phyloP scores from a whole-genome alignment of 345 rosid species.

The Boechera divaricarpa region DNA sequence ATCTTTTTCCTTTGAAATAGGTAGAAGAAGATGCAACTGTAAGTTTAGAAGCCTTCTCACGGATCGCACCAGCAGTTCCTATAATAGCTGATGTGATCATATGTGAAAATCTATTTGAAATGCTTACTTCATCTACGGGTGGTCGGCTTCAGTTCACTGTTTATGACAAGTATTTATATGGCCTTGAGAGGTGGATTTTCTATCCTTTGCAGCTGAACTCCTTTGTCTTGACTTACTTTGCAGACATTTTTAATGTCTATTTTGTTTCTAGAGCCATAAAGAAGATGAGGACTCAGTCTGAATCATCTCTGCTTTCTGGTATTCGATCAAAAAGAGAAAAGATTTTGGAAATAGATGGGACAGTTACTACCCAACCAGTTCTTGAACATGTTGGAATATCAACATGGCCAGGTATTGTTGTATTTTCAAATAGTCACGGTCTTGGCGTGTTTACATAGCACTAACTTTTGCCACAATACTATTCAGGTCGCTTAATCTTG shows the following conservation, averaged over 20 bases:
- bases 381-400: slow-evolving; percentile 97
- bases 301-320: slow-evolving; percentile 78
- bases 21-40: slow-evolving; percentile 78
- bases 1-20: slow-evolving; percentile 46
- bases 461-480: slow-evolving; percentile 30
- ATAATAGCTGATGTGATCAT: slow-evolving; percentile 79
- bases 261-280: slow-evolving; percentile 69
- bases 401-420: slow-evolving; percentile 84
- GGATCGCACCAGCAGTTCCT: slow-evolving; percentile 91
- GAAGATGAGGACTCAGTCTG: slow-evolving; percentile 84
- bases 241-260: neutral
- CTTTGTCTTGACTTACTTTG: slow-evolving; percentile 4
- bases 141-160: slow-evolving; percentile 76
- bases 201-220: slow-evolving; percentile 16
- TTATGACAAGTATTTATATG: slow-evolving; percentile 80
- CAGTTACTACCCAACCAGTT: slow-evolving; percentile 93
- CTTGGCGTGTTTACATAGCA: neutral
- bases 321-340: slow-evolving; percentile 75
- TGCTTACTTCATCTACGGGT: slow-evolving; percentile 66
- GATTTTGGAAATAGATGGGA: slow-evolving; percentile 94
- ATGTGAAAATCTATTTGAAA: slow-evolving; percentile 84
- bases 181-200: slow-evolving; percentile 69
- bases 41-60: slow-evolving; percentile 86
- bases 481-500: slow-evolving; percentile 79
- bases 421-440: neutral